phyloP scores from a whole-genome alignment of 139 green algal species.

The Chloropicon primus region DNA sequence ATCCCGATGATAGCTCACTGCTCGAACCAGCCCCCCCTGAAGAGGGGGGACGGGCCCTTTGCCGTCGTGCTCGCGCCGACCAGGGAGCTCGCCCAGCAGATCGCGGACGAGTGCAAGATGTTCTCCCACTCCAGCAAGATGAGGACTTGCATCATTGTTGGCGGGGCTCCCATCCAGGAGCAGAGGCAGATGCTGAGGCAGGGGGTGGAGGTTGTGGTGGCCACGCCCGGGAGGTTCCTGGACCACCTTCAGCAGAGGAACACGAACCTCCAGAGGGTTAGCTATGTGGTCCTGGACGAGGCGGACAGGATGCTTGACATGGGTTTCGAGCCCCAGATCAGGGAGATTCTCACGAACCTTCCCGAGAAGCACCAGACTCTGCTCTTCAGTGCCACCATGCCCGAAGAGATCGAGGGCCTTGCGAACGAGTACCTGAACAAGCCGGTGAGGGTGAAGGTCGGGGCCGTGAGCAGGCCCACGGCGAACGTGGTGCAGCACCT shows the following conservation, averaged over 20 bases:
- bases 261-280: conserved; percentile 50
- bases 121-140: conserved; percentile 28
- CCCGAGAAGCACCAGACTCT: neutral
- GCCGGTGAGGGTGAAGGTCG: conserved; percentile 64
- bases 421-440: conserved; percentile 31
- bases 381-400: neutral
- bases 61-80: conserved; percentile 71
- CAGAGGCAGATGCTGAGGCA: conserved; percentile 20
- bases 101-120: conserved; percentile 28
- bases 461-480: conserved; percentile 48
- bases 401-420: neutral
- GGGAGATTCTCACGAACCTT: neutral
- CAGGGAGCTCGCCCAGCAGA: conserved; percentile 77
- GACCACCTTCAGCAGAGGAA: conserved; percentile 86
- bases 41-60: conserved; percentile 61
- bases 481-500: conserved; percentile 65
- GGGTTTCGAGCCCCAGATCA: conserved; percentile 66
- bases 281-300: conserved; percentile 86
- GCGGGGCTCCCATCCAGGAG: conserved; percentile 35
- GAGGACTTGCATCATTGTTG: conserved; percentile 33
- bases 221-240: conserved; percentile 81
- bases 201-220: conserved; percentile 82
- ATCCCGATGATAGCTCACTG: conserved; percentile 96
- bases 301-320: conserved; percentile 94
- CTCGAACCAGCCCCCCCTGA: conserved; percentile 35